phyloP scores from a whole-genome alignment of 2,329 filamentous ascomycete genomes.

The Fusarium mexicanum region DNA sequence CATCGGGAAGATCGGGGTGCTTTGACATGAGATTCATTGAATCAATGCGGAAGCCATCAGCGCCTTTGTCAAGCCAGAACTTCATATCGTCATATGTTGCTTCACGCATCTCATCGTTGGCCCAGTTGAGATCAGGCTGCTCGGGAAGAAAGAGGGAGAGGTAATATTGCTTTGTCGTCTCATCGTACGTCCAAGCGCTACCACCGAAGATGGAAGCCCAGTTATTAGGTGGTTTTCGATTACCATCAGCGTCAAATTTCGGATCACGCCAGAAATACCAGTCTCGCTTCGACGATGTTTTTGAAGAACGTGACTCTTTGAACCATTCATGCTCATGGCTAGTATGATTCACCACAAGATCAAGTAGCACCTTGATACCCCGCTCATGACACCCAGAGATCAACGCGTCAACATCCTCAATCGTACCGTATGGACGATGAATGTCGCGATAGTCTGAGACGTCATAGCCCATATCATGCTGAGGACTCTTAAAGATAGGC shows the following conservation, averaged over 20 bases:
- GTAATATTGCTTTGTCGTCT: slow-evolving; percentile 75
- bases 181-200: slow-evolving; percentile 72
- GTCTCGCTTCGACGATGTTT: slow-evolving; percentile 59
- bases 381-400: slow-evolving; percentile 65
- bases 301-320: slow-evolving; percentile 61
- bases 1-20: slow-evolving; percentile 64
- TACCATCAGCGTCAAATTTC: slow-evolving; percentile 49
- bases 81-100: slow-evolving; percentile 76
- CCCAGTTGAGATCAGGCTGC: slow-evolving; percentile 85
- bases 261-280: slow-evolving; percentile 66
- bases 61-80: slow-evolving; percentile 79
- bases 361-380: slow-evolving; percentile 37
- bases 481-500: slow-evolving; percentile 52
- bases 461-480: slow-evolving; percentile 73
- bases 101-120: slow-evolving; percentile 70
- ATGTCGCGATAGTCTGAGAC: slow-evolving; percentile 65
- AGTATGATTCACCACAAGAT: slow-evolving; percentile 48
- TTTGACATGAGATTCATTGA: slow-evolving; percentile 74
- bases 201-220: slow-evolving; percentile 54
- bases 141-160: slow-evolving; percentile 75
- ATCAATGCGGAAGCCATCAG: slow-evolving; percentile 75
- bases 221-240: slow-evolving; percentile 54
- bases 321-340: slow-evolving; percentile 64
- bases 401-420: slow-evolving; percentile 70
- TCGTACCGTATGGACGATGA: slow-evolving; percentile 66